Evolutionary conservation across 1,284 basidiomycete genomes (phyloP), one percentile per base, ranked within the genome.

Genomic region (Ceratobasidium sp.): DNA sequence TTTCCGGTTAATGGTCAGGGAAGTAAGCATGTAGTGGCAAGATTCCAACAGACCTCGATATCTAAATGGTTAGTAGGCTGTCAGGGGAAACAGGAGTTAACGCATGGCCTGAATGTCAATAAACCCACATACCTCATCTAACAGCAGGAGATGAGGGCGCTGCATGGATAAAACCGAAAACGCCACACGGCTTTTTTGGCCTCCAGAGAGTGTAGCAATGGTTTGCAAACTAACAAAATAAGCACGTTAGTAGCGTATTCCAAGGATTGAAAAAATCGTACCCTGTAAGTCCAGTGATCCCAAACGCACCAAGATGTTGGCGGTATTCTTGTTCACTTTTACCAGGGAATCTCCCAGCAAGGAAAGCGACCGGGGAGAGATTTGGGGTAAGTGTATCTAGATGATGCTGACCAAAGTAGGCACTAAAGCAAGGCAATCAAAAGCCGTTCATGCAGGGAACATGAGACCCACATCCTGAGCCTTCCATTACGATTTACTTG

Each of bases 21-120:
- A 48, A 44, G n/a, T 38, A 8, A 41, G 41, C 27, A 48, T 70
- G 35, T 7, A 33, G 46, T 48, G 68, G 23, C 23, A n/a, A 52
- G 48, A 23, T 20, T 6, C 55, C 69, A 62, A 79, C 85, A 78
- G 81, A 91, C 91, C 88, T 96, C 94, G 80, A 96, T 96, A 92
- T 98, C 96, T 84, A 99, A 87, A 86, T 99, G 97, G 88, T 99
- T 99, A 82, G 97, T 98, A 79, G 97, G 97, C 91, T 96, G 85
- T 57, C 81, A 50, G 52, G 60, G 18, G 67, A 69, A 68, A 68
- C 70, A 33, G 38, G 16, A 74, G 20, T 7, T 60, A 60, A 23
- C 6, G 5, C 10, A 27, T 74, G 23, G 20, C 20, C 20, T 38
- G 33, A 44, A 59, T 20, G 69, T 50, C 7, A 46, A 35, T 12